Conservation (phyloP, 192 early-diverging fungal genomes). For the Obelidium mucronatum region DNA sequence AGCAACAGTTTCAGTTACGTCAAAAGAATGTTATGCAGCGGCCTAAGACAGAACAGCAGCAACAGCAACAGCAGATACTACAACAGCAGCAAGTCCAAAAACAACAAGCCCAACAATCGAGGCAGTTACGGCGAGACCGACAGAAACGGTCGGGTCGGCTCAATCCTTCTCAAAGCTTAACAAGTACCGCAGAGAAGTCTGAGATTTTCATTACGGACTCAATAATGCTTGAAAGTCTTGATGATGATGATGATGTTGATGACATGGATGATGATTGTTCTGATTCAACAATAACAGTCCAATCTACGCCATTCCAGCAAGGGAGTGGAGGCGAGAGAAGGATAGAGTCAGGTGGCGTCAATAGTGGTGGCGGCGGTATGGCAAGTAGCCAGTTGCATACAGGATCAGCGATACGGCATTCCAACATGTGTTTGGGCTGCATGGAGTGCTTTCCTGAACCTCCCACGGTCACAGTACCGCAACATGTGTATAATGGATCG, state of each 20-base stretch:
- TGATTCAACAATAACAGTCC: constrained; percentile 15
- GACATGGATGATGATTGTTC: background rate
- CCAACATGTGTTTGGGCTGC: background rate
- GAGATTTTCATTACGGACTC: too few relatives aligned
- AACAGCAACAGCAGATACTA: background rate
- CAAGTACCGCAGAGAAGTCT: too few relatives aligned
- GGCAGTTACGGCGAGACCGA: too few relatives aligned
- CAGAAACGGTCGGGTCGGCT: too few relatives aligned
- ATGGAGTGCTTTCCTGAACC: background rate
- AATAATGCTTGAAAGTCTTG: background rate
- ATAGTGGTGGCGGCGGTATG: background rate
- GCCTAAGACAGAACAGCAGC: background rate
- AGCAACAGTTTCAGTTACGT: too few relatives aligned
- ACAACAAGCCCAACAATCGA: background rate
- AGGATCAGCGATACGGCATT: background rate
- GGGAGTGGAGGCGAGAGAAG: background rate
- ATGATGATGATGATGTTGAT: background rate
- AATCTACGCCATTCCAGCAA: constrained; percentile 14
- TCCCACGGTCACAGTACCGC: too few relatives aligned
- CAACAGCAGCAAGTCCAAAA: background rate
- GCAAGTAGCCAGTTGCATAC: background rate
- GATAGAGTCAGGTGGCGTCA: background rate
- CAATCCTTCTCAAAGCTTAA: too few relatives aligned
- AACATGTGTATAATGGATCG: too few relatives aligned
- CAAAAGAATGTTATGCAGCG: background rate